Conservation (phyloP, 2,329 filamentous ascomycete genomes). For the Phyllosticta citribraziliensis region DNA sequence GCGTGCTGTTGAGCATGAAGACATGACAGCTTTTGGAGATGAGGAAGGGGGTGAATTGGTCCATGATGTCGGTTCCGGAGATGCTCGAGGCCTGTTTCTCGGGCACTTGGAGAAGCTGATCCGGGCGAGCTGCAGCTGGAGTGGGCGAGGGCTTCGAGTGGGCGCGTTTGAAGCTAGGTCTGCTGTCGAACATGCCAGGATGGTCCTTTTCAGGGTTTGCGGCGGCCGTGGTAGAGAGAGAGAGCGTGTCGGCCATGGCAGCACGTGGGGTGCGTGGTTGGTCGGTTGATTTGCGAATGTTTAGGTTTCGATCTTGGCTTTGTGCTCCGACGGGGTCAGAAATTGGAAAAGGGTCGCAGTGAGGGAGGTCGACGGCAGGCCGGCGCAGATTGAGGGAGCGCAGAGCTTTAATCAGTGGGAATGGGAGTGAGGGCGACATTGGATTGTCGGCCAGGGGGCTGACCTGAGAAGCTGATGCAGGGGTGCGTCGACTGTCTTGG, state of each 20-base stretch:
- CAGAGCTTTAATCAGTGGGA: neutral
- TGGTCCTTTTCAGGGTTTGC: neutral
- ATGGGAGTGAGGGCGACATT: neutral
- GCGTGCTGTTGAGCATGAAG: conserved; percentile 8
- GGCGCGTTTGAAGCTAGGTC: neutral
- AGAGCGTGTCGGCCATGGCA: conserved; percentile 8
- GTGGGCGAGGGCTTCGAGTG: neutral
- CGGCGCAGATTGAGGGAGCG: neutral
- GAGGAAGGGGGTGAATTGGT: conserved; percentile 2
- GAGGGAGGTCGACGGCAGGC: neutral
- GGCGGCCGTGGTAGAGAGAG: neutral
- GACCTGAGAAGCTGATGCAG: neutral
- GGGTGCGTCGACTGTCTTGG: neutral
- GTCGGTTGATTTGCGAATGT: neutral
- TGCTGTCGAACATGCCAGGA: neutral
- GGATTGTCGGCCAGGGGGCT: neutral
- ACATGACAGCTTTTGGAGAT: conserved; percentile 6
- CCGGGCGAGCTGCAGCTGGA: neutral
- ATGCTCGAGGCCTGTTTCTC: neutral
- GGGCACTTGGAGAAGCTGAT: neutral
- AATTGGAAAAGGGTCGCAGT: neutral
- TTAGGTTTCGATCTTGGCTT: neutral
- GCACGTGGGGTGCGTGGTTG: conserved; percentile 8
- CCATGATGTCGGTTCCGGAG: neutral
- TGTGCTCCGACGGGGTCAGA: neutral